Conservation (phyloP, 805 yeast genomes). For the Candida incommunis region DNA sequence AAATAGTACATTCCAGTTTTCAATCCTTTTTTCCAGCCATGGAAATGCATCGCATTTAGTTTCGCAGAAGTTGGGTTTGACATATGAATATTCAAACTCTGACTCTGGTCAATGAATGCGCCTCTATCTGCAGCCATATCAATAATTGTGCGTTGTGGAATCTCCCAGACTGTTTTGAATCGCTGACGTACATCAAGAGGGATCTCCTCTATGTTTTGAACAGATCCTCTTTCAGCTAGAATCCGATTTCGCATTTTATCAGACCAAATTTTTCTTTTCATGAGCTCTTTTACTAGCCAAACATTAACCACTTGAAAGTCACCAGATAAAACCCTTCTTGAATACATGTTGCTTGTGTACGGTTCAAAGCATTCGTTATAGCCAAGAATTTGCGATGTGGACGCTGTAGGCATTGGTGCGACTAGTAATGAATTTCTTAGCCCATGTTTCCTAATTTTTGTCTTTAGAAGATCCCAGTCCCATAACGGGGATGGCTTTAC, state of each 20-base stretch:
- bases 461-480: constrained; percentile 67
- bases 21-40: constrained; percentile 96
- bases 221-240: constrained; percentile 68
- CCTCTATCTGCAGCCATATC: constrained; percentile 78
- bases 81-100: constrained; percentile 79
- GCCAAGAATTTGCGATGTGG: constrained; percentile 91
- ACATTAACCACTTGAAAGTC: constrained; percentile 89
- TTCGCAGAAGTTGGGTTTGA: constrained; percentile 91
- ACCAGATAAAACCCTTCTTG: constrained; percentile 83
- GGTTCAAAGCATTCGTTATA: constrained; percentile 96
- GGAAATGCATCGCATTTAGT: constrained; percentile 94
- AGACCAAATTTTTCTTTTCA: constrained; percentile 73
- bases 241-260: constrained; percentile 65
- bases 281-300: constrained; percentile 68
- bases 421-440: constrained; percentile 50
- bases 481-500: constrained; percentile 54
- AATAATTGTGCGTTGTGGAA: constrained; percentile 70
- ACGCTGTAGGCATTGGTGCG: constrained; percentile 97
- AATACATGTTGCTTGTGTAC: constrained; percentile 80
- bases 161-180: constrained; percentile 96
- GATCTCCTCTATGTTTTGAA: constrained; percentile 58
- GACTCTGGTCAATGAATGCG: constrained; percentile 73
- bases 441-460: constrained; percentile 42
- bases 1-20: constrained; percentile 98
- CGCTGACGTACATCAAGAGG: constrained; percentile 62